Evolutionary conservation across 2,329 filamentous ascomycete genomes (phyloP), one percentile per base, ranked within the genome.

Genomic region (Fusarium azukiicola): DNA sequence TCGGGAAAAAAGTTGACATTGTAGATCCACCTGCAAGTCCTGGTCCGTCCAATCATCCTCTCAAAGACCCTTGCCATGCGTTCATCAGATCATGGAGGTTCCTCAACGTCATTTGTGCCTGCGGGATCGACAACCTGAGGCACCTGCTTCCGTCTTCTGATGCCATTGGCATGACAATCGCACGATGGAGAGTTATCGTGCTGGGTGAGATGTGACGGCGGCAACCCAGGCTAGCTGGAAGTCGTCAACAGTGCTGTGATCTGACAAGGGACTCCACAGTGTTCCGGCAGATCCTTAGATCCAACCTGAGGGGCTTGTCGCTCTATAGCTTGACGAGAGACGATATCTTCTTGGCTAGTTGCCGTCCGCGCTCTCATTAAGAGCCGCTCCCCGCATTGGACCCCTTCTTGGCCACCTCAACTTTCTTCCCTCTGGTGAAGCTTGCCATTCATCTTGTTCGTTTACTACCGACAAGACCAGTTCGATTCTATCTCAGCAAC

Each of bases 1-100:
- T 58, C 54, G 54, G 54, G 54, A 40, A 40, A 58, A 58, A 58
- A 58, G 54, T 40, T 58, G 54, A 40, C 54, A 58, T 58, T 58
- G 54, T 38, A 58, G 54, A 40, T 58, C 54, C 54, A 58, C 54
- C 40, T 32, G 21, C 12, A 38, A 19, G n/a, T 19, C 2, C 21
- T 36, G 16, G 19, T 40, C 36, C 17, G 36, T 17, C 54, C 54
- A 58, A 58, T 58, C 54, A 58, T 17, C 4, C 13, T 10, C 36
- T n/a, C 13, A 16, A 32, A 32, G 27, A 58, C 40, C 54, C 54
- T 36, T 58, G 54, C 5, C 21, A 40, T 40, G 36, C 36, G 54
- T 58, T 58, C 54, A 58, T 58, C 54, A 58, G 54, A 58, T 58
- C 54, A 58, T 58, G 54, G 21, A 58, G 54, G 54, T 36, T 36